Percentiles rank a stretch among this genome's conserved stretches.
Evolutionary conservation across 345 rosid genomes (phyloP).

Genomic region (Trapa incisa): DNA sequence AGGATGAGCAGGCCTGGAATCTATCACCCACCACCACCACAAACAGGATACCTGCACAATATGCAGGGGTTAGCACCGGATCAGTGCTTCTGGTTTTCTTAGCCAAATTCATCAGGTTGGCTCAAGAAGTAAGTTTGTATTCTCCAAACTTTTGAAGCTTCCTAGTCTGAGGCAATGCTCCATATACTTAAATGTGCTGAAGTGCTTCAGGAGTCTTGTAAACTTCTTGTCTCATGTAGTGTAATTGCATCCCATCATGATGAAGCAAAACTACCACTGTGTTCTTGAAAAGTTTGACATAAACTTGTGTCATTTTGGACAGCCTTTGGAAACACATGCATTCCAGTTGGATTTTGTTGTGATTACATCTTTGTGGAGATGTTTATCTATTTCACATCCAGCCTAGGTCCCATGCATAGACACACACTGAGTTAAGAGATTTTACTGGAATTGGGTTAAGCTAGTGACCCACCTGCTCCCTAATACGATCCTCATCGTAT

Average conservation of each 20-base stretch:
- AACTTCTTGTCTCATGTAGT: background rate
- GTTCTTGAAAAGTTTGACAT: background rate
- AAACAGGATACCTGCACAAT: slow-evolving; percentile 10
- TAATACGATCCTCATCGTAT: slow-evolving; percentile 64
- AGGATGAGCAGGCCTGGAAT: slow-evolving; percentile 9
- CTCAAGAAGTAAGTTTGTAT: slow-evolving; percentile 33
- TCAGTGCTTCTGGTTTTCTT: slow-evolving; percentile 21
- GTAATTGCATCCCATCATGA: background rate
- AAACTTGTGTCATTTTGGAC: background rate
- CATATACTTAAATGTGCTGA: background rate
- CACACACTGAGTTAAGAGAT: background rate
- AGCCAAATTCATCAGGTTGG: slow-evolving; percentile 46
- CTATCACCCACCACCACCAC: slow-evolving; percentile 16
- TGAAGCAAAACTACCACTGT: background rate
- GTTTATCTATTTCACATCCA: too few relatives aligned
- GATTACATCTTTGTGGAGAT: too few relatives aligned
- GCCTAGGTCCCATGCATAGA: too few relatives aligned
- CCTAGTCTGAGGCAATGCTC: background rate
- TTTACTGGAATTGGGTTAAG: background rate
- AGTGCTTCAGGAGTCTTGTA: background rate
- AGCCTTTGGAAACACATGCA: too few relatives aligned
- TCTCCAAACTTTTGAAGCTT: background rate
- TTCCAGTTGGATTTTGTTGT: too few relatives aligned
- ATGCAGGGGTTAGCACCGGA: slow-evolving; percentile 36
- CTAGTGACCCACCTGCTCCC: slow-evolving; percentile 53